Conservation (phyloP, 2,329 filamentous ascomycete species). For the Fusarium protoensiforme region DNA sequence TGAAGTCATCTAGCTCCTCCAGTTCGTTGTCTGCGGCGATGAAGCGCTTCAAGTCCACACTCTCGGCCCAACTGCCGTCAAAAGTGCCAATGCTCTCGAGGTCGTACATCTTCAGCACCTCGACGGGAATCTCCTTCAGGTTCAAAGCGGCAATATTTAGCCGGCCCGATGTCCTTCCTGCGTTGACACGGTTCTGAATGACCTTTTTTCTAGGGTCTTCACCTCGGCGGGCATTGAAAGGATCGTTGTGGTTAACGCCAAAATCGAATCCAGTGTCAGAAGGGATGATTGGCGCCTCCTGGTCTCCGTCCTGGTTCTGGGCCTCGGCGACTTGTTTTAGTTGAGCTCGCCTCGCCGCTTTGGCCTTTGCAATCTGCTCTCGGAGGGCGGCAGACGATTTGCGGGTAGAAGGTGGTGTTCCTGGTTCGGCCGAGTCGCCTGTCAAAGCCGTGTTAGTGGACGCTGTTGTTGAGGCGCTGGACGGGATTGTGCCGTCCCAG, state of each 20-base stretch:
- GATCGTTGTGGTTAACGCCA: constrained; percentile 66
- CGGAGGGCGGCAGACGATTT: constrained; percentile 86
- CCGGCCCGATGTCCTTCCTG: constrained; percentile 80
- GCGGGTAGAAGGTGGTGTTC: constrained; percentile 44
- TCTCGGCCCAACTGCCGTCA: constrained; percentile 86
- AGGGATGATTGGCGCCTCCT: constrained; percentile 54
- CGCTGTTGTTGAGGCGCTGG: constrained; percentile 31
- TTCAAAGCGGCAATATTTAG: constrained; percentile 90
- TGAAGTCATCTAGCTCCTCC: constrained; percentile 74
- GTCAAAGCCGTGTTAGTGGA: constrained; percentile 23
- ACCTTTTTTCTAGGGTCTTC: constrained; percentile 72
- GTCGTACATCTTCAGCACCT: constrained; percentile 93
- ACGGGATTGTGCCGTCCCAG: constrained; percentile 48
- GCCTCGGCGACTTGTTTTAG: constrained; percentile 47
- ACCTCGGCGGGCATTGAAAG: constrained; percentile 74
- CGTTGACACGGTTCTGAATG: constrained; percentile 76
- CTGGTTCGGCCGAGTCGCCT: constrained; percentile 21
- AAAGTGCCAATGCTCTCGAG: constrained; percentile 72
- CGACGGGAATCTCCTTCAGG: constrained; percentile 80
- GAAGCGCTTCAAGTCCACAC: constrained; percentile 86
- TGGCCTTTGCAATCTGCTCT: constrained; percentile 93
- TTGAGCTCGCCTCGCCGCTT: constrained; percentile 77
- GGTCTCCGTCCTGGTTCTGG: constrained; percentile 4
- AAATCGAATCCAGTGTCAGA: constrained; percentile 60
- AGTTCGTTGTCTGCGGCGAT: constrained; percentile 93